These are phyloP conservation scores for Zygosaccharomyces pseudorouxii DNA, from an alignment of 805 yeast species.

Conservation along the genomic window DNA sequence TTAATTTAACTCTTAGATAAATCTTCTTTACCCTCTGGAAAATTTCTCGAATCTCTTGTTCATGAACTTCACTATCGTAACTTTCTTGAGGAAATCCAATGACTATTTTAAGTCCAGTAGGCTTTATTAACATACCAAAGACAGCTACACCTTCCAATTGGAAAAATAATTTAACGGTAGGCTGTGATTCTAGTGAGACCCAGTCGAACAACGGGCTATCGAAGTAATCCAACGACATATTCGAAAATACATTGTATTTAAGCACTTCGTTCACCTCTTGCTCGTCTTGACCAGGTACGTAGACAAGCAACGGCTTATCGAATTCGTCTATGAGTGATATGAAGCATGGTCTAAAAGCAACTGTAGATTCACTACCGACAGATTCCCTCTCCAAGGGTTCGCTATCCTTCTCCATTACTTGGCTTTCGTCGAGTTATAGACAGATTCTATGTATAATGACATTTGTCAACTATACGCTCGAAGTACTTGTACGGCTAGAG, in stretches of 20 bases:
- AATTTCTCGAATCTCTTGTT: constrained; percentile 12
- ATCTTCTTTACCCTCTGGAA: constrained; percentile 25
- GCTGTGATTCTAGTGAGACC: constrained; percentile 17
- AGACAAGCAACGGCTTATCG: constrained; percentile 28
- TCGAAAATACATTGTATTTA: constrained; percentile 32
- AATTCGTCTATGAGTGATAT: constrained; percentile 26
- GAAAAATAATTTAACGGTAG: constrained; percentile 23
- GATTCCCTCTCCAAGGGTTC: neutral
- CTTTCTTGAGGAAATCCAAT: constrained; percentile 23
- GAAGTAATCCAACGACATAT: constrained; percentile 33
- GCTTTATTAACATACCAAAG: constrained; percentile 28
- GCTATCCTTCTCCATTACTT: neutral
- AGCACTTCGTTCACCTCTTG: constrained; percentile 23
- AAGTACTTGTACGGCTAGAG: neutral
- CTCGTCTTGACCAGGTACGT: constrained; percentile 16
- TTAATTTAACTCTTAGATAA: constrained; percentile 25
- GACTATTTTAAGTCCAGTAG: constrained; percentile 30
- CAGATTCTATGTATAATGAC: neutral
- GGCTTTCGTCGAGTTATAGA: neutral
- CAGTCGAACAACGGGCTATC: constrained; percentile 28
- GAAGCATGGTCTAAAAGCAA: constrained; percentile 17
- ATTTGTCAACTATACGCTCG: neutral
- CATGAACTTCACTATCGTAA: constrained; percentile 10
- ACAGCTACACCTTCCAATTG: constrained; percentile 30
- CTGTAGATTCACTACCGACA: neutral